Evolutionary conservation across 352 stramenopile species (phyloP), one percentile per base, ranked within the genome.

Genomic region (Phytopythium delawarense): DNA sequence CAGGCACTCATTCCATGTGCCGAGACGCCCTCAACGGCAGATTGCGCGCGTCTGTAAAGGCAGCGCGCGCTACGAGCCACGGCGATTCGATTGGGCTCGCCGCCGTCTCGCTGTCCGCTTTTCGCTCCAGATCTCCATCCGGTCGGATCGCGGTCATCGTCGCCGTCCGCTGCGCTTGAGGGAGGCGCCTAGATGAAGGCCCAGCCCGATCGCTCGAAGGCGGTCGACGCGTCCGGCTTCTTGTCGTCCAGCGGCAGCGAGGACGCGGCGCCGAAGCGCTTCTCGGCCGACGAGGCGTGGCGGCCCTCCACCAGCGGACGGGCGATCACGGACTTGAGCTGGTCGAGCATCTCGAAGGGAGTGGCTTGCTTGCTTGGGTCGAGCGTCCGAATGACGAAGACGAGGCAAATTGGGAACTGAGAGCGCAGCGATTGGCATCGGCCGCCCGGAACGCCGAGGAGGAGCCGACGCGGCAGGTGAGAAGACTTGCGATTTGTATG

Each of bases 131-230:
- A 21, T 32, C 45, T 23, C 25, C 45, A 15, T 40, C 25, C 45
- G 15, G 16, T 21, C 16, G 15, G 3, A 7, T 30, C 15, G 23
- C 48, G 23, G 46, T 15, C 23, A 23, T 52, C 46, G 46, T 30
- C 1, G 8, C 2, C 8, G 21, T 12, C 45, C 45, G 7, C 20
- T 18, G 28, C 30, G 12, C 51, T 32, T 23, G 3, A 11, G 20
- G 20, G 21, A 8, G 18, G 1, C 53, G 25, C 44, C 81, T 76
- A 91, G 61, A 91, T 91, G 73, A 77, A 91, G 18, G 74, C 75
- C 82, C 82, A 91, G 44, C 82, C 82, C 23, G 82, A 91, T 53
- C 79, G 79, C 64, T 91, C 79, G 59, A 91, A 91, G 20, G 81
- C 81, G n/a, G 81, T 87, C 45, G 81, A 89, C 8, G 72, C 55